phyloP scores from a whole-genome alignment of 1,284 basidiomycete genomes.

The Heterobasidion irregulare region DNA sequence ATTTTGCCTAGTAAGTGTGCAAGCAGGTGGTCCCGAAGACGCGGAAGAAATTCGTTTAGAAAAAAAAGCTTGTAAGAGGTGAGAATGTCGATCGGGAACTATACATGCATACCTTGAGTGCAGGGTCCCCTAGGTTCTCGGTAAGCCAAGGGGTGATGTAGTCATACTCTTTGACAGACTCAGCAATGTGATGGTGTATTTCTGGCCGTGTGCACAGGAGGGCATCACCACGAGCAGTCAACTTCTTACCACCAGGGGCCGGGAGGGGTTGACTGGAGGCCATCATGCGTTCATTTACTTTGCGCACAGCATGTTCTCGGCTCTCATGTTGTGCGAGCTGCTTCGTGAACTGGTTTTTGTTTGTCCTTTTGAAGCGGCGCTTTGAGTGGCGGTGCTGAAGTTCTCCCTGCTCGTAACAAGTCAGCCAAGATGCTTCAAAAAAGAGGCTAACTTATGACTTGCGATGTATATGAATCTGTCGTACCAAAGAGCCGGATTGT shows the following conservation, averaged over 20 bases:
- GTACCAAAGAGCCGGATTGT: conserved; percentile 14
- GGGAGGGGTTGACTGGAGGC: not conserved
- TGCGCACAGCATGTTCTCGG: not conserved
- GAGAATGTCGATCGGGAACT: too few relatives aligned
- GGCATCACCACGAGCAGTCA: not conserved
- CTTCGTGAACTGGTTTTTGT: not conserved
- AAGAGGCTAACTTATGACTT: conserved; percentile 11
- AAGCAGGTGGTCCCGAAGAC: not conserved
- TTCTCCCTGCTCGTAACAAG: not conserved
- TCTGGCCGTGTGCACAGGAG: not conserved
- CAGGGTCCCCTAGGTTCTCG: not conserved
- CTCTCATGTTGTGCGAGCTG: conserved; percentile 4
- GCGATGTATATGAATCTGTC: conserved; percentile 17
- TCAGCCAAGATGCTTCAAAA: not conserved
- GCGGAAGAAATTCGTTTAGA: not conserved
- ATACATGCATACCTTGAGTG: too few relatives aligned
- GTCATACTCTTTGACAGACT: not conserved
- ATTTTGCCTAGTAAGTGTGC: not conserved
- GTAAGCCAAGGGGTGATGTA: conserved; percentile 8
- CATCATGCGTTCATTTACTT: not conserved
- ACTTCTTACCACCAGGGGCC: not conserved
- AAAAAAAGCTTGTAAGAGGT: too few relatives aligned
- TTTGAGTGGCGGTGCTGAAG: not conserved
- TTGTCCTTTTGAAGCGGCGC: not conserved
- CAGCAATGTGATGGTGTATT: not conserved